Evolutionary conservation across 345 rosid species (phyloP), one percentile per base, ranked within the genome.

Genomic region (Salix brachista): DNA sequence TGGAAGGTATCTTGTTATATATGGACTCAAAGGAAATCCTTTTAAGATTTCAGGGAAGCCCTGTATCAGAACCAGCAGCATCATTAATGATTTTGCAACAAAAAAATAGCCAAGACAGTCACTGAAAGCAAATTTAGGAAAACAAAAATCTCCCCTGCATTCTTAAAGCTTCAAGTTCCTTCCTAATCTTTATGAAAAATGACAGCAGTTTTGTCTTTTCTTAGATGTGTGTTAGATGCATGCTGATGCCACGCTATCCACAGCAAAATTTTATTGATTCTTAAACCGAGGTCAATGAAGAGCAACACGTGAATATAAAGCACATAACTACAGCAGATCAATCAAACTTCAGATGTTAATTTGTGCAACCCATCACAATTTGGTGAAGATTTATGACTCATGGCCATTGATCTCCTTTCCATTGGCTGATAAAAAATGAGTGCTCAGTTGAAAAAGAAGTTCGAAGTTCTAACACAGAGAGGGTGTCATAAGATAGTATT

Each of bases 1-100:
- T 1, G 98, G 98, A 23, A 88, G 89, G 82, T 94, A 96, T 85
- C 96, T 92, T 70, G 88, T 92, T 77, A 86, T 82, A 81, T 90
- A 90, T 2, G 91, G 85, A 80, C 80, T 83, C 78, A 96, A 52
- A 28, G 85, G 89, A 73, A 88, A 82, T 34, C 99, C 99, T 84
- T 86, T 82, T 1, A 94, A 87, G 85, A 92, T 91, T 83, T 94
- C 93, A 11, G 99, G 99, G 62, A 76, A 85, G 34, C 99, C 99
- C 98, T 96, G 89, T 54, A 83, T 82, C 9, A 75, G 78, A 82
- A 54, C 19, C 44, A 28, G 32, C 21, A 48, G 9, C 62, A 56
- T n/a, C 62, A 58, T 58, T 23, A 58, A 23, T 3, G 26, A 56
- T 56, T 56, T 56, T 56, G 28, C 14, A 58, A 58, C 62, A 58